Base-by-base conservation (phyloP, 2,329 filamentous ascomycete species). In the Pestalotiopsis sp. region DNA sequence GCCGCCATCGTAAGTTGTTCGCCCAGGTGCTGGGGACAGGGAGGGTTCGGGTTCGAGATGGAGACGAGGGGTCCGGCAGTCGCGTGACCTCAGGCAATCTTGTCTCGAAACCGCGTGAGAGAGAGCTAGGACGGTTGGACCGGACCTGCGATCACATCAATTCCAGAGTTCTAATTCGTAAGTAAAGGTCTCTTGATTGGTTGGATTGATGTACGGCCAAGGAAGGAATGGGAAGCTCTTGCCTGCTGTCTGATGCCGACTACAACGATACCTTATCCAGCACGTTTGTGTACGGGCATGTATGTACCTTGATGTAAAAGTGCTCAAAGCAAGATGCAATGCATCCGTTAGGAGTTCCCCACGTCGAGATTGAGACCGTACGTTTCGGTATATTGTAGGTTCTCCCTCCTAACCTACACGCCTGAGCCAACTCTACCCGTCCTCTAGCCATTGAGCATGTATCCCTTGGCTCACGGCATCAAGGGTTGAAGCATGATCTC, bases 11-110 rank as follows among this genome's bases (percentile, higher is more conserved):
- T 22, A 40, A 38, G 26, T 62, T 39, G 59, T 38, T 39, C 22
- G 24, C 13, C 24, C 56, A 14, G 20, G 44, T 52, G 44, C 44
- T 52, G 44, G 44, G 44, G 44, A 35, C 30, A 35, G 30, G 30
- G 7, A 35, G 58, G 58, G 58, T 61, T 24, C 38, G n/a, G 20
- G 26, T 14, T 61, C 56, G 26, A n/a, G 58, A 61, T 39, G 60
- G 26, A 39, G 58, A 61, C 60, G 60, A 52, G 60, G 52, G 64
- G 55, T 52, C 26, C 64, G n/a, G 35, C 63, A 66, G 64, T 66
- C 64, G 64, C 64, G 64, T 66, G 64, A 66, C 64, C 64, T 66
- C 64, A 66, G 64, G 64, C 52, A 59, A 59, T 38, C 35, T 59
- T 55, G 64, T 44, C 62, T 57, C 44, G 39, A 48, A 57, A 26